These are phyloP conservation scores for Picea mariana DNA, from an alignment of 83 land plant genomes.

Conservation along the genomic window DNA sequence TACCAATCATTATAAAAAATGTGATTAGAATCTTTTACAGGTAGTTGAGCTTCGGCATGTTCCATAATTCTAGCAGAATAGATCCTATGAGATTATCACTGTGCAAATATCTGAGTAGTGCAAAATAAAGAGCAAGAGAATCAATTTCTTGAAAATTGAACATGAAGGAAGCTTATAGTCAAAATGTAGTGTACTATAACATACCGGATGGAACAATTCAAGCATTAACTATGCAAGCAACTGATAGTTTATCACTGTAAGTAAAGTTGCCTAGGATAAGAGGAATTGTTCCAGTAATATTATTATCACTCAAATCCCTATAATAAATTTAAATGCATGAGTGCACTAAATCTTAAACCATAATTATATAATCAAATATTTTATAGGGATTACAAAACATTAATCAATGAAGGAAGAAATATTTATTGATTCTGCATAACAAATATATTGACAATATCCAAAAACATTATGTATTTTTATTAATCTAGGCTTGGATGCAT, in stretches of 20 bases:
- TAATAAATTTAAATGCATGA: neutral
- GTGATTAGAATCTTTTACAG: constrained; percentile 40
- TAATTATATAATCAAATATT: neutral
- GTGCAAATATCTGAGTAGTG: constrained; percentile 67
- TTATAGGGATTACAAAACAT: neutral
- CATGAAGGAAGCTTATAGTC: neutral
- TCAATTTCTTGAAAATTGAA: neutral
- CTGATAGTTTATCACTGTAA: constrained; percentile 92
- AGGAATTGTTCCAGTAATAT: constrained; percentile 81
- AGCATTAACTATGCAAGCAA: neutral
- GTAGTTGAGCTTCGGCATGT: constrained; percentile 83
- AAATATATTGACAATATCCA: neutral
- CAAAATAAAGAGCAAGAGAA: neutral
- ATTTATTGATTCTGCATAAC: neutral
- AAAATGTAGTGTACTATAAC: no score
- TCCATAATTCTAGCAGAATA: constrained; percentile 84
- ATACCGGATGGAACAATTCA: no score
- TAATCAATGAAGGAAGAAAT: neutral
- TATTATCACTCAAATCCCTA: constrained; percentile 94
- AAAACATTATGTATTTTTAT: neutral
- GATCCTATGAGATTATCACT: constrained; percentile 65
- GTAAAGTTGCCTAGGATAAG: constrained; percentile 88
- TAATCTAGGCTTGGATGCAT: neutral
- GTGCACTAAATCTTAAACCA: neutral
- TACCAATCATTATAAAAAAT: neutral